phyloP scores from a whole-genome alignment of 2,329 filamentous ascomycete species.

The Talaromyces sp. region DNA sequence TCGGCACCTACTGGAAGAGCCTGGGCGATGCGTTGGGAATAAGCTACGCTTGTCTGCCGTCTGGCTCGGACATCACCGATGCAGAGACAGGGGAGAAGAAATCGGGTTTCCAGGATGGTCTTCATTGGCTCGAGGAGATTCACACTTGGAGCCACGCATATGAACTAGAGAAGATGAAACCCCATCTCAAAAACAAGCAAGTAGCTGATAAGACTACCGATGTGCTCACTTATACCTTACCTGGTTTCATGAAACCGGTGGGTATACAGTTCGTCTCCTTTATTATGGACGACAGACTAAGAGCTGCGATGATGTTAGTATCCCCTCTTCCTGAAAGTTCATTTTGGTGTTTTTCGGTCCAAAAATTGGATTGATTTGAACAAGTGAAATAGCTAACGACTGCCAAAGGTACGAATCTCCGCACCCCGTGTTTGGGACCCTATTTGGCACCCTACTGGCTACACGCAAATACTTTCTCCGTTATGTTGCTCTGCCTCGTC shows the following conservation, averaged over 20 bases:
- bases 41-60: slow-evolving; percentile 43
- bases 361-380: not conserved
- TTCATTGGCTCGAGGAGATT: slow-evolving; percentile 55
- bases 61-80: slow-evolving; percentile 28
- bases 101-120: slow-evolving; percentile 49
- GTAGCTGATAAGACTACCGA: slow-evolving; percentile 60
- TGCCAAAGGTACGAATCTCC: slow-evolving; percentile 42
- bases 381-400: not conserved
- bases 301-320: slow-evolving; percentile 64
- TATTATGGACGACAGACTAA: slow-evolving; percentile 63
- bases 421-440: slow-evolving; percentile 29
- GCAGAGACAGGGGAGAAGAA: slow-evolving; percentile 48
- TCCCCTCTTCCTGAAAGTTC: not conserved
- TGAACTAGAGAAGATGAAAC: slow-evolving; percentile 60
- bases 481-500: slow-evolving; percentile 61
- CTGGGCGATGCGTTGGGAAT: slow-evolving; percentile 70
- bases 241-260: slow-evolving; percentile 46
- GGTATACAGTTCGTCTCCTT: slow-evolving; percentile 55
- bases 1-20: slow-evolving; percentile 68
- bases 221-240: slow-evolving; percentile 60
- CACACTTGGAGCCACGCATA: slow-evolving; percentile 55
- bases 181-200: slow-evolving; percentile 49
- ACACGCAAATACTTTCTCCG: slow-evolving; percentile 58
- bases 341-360: not conserved
- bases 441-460: slow-evolving; percentile 52